These are phyloP conservation scores for Hydrangea macrophylla DNA, from an alignment of 148 eudicot genomes.

Conservation along the genomic window DNA sequence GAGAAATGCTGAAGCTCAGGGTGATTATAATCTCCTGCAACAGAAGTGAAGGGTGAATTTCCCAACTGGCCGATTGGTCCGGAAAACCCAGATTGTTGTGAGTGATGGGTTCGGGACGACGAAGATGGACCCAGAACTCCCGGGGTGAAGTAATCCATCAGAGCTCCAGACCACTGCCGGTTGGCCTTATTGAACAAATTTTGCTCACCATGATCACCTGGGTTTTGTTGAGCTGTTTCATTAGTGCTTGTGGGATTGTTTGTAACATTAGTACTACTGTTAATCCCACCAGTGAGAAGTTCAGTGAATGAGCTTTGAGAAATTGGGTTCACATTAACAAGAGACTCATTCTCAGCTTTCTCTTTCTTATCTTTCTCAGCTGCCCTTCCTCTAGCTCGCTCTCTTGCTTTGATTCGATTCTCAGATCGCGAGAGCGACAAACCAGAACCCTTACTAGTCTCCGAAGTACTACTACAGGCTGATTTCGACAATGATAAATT, in stretches of 20 bases:
- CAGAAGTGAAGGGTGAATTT: slow-evolving; percentile 29
- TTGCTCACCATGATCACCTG: slow-evolving; percentile 10
- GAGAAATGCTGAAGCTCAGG: slow-evolving; percentile 51
- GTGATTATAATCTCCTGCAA: slow-evolving; percentile 21
- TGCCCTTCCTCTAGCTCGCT: slow-evolving; percentile 70
- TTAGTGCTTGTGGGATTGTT: slow-evolving; percentile 23
- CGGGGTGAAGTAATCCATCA: slow-evolving; percentile 57
- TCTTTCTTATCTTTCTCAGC: slow-evolving; percentile 71
- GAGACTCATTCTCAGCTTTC: slow-evolving; percentile 32
- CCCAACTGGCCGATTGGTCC: slow-evolving; percentile 30
- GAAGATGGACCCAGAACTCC: slow-evolving; percentile 29
- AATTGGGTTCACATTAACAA: slow-evolving; percentile 27
- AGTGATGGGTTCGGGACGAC: slow-evolving; percentile 16
- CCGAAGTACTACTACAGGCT: slow-evolving; percentile 75
- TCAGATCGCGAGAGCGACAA: slow-evolving; percentile 63
- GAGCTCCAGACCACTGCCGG: slow-evolving; percentile 35
- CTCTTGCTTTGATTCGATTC: slow-evolving; percentile 66
- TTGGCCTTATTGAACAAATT: slow-evolving; percentile 31
- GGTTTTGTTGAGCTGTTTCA: slow-evolving; percentile 26
- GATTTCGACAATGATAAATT: slow-evolving; percentile 40
- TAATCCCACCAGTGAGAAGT: slow-evolving; percentile 55
- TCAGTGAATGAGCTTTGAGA: slow-evolving; percentile 78
- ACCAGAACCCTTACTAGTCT: slow-evolving; percentile 79
- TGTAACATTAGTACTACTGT: slow-evolving; percentile 25
- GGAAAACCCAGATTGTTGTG: slow-evolving; percentile 14